Conservation (phyloP, 202 grass and related monocot genomes). For the Tripidium arundinaceum region DNA sequence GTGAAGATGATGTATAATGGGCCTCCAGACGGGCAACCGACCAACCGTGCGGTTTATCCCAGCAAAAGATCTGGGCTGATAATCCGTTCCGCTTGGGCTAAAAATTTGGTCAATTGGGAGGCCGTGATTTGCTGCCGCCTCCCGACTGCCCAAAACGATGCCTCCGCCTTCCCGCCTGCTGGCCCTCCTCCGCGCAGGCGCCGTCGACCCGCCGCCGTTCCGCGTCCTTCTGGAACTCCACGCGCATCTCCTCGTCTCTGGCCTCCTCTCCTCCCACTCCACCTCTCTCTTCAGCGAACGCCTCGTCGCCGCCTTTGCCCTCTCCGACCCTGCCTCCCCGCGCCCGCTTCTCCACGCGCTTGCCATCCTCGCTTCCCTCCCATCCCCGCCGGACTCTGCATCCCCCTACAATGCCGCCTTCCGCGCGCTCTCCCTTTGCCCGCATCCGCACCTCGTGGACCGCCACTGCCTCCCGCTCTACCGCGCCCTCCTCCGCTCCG, state of each 20-base stretch:
- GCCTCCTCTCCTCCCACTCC: slow-evolving; percentile 27
- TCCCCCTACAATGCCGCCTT: slow-evolving; percentile 20
- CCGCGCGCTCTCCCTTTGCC: slow-evolving; percentile 35
- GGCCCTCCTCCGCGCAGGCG: slow-evolving; percentile 21
- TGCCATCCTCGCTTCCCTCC: slow-evolving; percentile 51
- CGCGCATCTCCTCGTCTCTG: slow-evolving; percentile 44
- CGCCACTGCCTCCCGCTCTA: slow-evolving; percentile 43
- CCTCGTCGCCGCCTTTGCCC: slow-evolving; percentile 42
- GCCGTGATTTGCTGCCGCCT: no score
- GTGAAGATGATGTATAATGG: no score
- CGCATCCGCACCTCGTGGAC: background rate
- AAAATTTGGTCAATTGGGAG: no score
- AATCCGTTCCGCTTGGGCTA: no score
- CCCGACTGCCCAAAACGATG: background rate
- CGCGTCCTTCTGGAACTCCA: slow-evolving; percentile 48
- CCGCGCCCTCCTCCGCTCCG: slow-evolving; percentile 45
- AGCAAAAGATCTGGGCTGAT: no score
- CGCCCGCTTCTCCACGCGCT: slow-evolving; percentile 48
- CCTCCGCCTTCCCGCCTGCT: slow-evolving; percentile 30
- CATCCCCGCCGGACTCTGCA: slow-evolving; percentile 24
- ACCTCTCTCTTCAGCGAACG: slow-evolving; percentile 6
- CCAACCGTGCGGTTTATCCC: no score
- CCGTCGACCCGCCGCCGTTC: slow-evolving; percentile 4
- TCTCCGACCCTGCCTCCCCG: slow-evolving; percentile 20
- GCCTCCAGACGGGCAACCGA: no score